Evolutionary conservation across 2,329 filamentous ascomycete species (phyloP), one percentile per base, ranked within the genome.

Genomic region (Chaetomiaceae sp.): DNA sequence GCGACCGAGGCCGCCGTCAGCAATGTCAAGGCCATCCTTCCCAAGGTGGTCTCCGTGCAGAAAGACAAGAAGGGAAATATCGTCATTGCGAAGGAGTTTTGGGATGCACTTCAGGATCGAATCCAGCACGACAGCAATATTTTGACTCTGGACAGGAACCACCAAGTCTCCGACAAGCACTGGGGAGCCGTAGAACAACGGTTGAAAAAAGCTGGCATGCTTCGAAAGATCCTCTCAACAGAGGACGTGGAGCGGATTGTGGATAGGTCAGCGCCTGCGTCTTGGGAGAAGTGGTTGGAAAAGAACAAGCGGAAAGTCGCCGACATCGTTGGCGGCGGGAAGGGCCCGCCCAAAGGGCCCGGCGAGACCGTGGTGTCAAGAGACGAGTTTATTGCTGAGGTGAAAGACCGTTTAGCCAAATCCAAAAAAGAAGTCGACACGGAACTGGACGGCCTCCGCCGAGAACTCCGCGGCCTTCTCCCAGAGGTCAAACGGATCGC

Each of bases 51-150:
- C 4, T 76, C 79, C 54, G 75, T 86, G 58, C 73, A 76, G 13
- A 72, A 75, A 7, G 71, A 77, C 52, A 66, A 71, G 30, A 66
- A 41, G 6, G 84, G 83, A 13, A 73, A 76, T 9, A 67, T 73
- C 0, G 68, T 78, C 20, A 77, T 89, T 14, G 70, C 78, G 0
- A 73, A 80, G 21, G 76, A 82, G 2, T 87, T 90, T 55, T 90
- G 82, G 79, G 73, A 80, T 51, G 85, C 84, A 0, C 65, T 90
- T 8, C 72, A 75, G 21, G 76, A 78, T 48, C 73, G 77, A 52
- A 76, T 87, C 43, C 70, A 69, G 18, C 66, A 70, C 1, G 78
- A 80, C 38, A 69, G 70, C 2, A 67, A 70, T 27, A 71, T 82
- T 34, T 64, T 81, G 33, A 75, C 70, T 3, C 60, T 80, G 3